Evolutionary conservation across 2,329 filamentous ascomycete species (phyloP).

Genomic region (Hypoxylon sp.): DNA sequence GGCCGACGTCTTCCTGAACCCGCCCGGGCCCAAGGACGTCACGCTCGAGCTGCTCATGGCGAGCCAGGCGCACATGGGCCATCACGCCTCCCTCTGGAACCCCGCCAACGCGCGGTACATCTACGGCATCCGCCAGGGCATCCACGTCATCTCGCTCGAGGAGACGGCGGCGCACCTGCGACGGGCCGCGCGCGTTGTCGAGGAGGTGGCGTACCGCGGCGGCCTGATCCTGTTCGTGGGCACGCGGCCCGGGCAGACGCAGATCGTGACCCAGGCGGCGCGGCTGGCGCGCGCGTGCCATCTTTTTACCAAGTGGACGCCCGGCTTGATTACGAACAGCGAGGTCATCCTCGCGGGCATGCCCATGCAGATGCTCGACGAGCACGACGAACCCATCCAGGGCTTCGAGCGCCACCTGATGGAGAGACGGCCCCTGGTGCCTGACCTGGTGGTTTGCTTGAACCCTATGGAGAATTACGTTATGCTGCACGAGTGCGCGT

Average conservation of each 20-base stretch:
- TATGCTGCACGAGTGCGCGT: slow-evolving; percentile 88
- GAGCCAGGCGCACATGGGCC: slow-evolving; percentile 88
- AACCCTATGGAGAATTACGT: slow-evolving; percentile 95
- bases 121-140: slow-evolving; percentile 85
- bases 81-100: slow-evolving; percentile 93
- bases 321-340: slow-evolving; percentile 91
- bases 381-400: slow-evolving; percentile 69
- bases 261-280: slow-evolving; percentile 83
- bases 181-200: slow-evolving; percentile 91
- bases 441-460: slow-evolving; percentile 90
- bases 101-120: slow-evolving; percentile 95
- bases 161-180: slow-evolving; percentile 88
- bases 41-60: slow-evolving; percentile 92
- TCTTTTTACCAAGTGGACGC: slow-evolving; percentile 92
- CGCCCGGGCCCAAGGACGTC: slow-evolving; percentile 81
- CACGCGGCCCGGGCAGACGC: slow-evolving; percentile 83
- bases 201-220: slow-evolving; percentile 83
- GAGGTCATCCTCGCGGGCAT: slow-evolving; percentile 84
- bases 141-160: slow-evolving; percentile 95
- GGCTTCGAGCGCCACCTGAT: slow-evolving; percentile 75
- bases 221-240: slow-evolving; percentile 93
- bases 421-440: slow-evolving; percentile 75
- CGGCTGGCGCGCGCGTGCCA: slow-evolving; percentile 83
- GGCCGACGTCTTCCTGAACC: slow-evolving; percentile 73
- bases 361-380: slow-evolving; percentile 79